A percentile compares a stretch with the other conserved stretches of the same genome.
phyloP scores from a whole-genome alignment of 1,284 basidiomycete species.

The Irpex sp. region DNA sequence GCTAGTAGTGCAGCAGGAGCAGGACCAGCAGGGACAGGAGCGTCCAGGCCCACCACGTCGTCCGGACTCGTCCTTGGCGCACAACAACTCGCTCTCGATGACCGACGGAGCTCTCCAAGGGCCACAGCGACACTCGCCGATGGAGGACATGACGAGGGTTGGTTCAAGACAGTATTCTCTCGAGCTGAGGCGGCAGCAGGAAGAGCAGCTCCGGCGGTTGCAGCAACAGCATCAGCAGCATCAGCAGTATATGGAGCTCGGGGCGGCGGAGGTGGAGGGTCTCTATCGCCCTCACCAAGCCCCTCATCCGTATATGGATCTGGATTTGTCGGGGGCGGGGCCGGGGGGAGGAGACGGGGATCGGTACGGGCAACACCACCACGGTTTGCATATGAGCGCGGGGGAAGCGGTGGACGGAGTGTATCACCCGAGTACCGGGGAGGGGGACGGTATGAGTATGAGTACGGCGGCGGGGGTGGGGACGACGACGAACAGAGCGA shows the following conservation, averaged over 20 bases:
- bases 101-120: constrained; percentile 22
- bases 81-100: constrained; percentile 45
- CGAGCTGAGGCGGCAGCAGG: constrained; percentile 40
- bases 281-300: constrained; percentile 26
- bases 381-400: background rate
- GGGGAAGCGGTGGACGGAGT: background rate
- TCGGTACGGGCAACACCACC: background rate
- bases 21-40: constrained; percentile 16
- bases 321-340: background rate
- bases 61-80: constrained; percentile 45
- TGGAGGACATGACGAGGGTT: background rate
- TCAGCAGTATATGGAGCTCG: constrained; percentile 21
- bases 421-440: background rate
- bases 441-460: background rate
- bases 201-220: constrained; percentile 32
- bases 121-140: background rate
- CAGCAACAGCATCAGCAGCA: constrained; percentile 21
- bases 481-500: too few relatives aligned
- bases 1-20: constrained; percentile 18
- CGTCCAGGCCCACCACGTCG: constrained; percentile 43
- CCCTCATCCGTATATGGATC: background rate
- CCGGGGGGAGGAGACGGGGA: background rate
- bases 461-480: background rate
- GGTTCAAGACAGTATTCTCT: constrained; percentile 31
- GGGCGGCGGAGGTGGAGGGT: constrained; percentile 27